These are phyloP conservation scores for Gastrolobium bilobum DNA, from an alignment of 306 rosid genomes.

Conservation along the genomic window DNA sequence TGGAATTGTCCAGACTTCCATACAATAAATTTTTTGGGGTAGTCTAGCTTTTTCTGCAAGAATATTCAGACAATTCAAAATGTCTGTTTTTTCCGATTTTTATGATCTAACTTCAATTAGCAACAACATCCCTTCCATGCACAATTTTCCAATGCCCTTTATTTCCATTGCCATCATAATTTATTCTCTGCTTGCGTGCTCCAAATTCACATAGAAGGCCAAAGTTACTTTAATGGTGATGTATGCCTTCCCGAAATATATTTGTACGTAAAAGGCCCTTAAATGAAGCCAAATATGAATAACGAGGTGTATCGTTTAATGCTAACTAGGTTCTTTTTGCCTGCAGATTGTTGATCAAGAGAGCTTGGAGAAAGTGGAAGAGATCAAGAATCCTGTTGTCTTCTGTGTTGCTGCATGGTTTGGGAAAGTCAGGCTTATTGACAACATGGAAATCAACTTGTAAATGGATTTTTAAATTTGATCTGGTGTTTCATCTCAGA, in stretches of 20 bases:
- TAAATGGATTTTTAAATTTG: conserved; percentile 39
- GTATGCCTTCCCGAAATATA: conserved; percentile 6
- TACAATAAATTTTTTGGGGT: background rate
- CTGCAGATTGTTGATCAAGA: conserved; percentile 84
- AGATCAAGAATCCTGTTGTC: conserved; percentile 74
- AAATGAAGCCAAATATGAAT: conserved; percentile 36
- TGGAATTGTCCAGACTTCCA: background rate
- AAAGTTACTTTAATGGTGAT: conserved; percentile 1
- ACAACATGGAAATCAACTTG: conserved; percentile 80
- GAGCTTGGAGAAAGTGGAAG: conserved; percentile 68
- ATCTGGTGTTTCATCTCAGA: conserved; percentile 15
- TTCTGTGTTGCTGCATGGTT: conserved; percentile 90
- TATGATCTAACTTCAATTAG: conserved; percentile 4
- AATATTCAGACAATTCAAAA: conserved; percentile 1
- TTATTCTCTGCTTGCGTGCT: background rate
- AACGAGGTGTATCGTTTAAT: conserved; percentile 15
- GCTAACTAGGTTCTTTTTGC: conserved; percentile 37
- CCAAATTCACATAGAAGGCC: background rate
- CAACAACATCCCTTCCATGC: background rate
- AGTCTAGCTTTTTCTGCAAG: background rate
- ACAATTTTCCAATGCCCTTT: conserved; percentile 14
- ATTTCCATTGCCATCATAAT: background rate
- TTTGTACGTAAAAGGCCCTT: conserved; percentile 3
- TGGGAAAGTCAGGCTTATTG: conserved; percentile 82
- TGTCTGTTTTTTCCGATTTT: background rate